Conservation (phyloP, 768 basidiomycete genomes). For the Grammothele lineata region DNA sequence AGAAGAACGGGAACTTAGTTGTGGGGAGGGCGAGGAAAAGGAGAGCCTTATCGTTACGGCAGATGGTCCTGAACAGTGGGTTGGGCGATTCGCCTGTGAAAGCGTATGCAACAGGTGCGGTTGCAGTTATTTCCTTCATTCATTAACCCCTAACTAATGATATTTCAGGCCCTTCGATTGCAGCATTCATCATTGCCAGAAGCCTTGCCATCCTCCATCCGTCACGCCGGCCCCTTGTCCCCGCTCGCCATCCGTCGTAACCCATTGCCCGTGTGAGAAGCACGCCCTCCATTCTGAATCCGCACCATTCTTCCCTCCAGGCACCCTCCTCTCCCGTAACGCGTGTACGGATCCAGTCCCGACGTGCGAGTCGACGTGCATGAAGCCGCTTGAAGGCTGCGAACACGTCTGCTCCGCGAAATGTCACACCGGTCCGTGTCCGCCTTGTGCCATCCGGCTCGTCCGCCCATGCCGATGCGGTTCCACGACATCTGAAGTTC, state of each 20-base stretch:
- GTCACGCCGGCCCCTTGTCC: slow-evolving; percentile 60
- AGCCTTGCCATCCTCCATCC: slow-evolving; percentile 76
- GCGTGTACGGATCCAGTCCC: slow-evolving; percentile 76
- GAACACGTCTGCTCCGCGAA: slow-evolving; percentile 63
- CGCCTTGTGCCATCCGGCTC: slow-evolving; percentile 68
- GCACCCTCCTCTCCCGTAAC: slow-evolving; percentile 32
- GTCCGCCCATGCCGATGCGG: slow-evolving; percentile 88
- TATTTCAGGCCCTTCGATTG: slow-evolving; percentile 65
- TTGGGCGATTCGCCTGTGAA: slow-evolving; percentile 62
- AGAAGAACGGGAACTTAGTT: slow-evolving; percentile 51
- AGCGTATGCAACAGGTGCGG: slow-evolving; percentile 53
- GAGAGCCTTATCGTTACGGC: slow-evolving; percentile 33
- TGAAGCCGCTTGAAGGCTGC: slow-evolving; percentile 59
- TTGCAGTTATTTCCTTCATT: background rate
- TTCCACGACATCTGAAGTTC: slow-evolving; percentile 48
- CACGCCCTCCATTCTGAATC: slow-evolving; percentile 41
- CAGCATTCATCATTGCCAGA: slow-evolving; percentile 66
- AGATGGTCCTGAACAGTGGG: slow-evolving; percentile 50
- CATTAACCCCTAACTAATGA: background rate
- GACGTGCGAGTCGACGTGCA: slow-evolving; percentile 68
- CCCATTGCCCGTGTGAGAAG: slow-evolving; percentile 82
- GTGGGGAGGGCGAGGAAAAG: slow-evolving; percentile 56
- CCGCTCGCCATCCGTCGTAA: slow-evolving; percentile 59
- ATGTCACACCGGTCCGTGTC: slow-evolving; percentile 81
- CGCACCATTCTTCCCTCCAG: slow-evolving; percentile 31